Percentiles rank a stretch among this genome's conserved stretches.
Conservation (phyloP, 2,329 filamentous ascomycete genomes). For the Scedosporium minutisporum region DNA sequence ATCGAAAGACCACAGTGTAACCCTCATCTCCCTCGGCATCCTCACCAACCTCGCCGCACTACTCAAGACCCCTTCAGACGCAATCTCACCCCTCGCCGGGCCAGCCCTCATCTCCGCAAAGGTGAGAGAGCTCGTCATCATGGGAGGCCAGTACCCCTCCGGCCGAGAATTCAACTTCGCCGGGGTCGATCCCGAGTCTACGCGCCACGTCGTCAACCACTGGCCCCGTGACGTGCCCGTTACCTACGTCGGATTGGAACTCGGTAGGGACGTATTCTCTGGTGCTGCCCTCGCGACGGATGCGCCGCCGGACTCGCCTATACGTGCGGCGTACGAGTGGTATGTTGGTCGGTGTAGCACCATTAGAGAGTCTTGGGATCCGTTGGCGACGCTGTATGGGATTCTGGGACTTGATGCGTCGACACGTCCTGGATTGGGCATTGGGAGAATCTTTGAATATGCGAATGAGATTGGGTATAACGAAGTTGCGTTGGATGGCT, state of each 20-base stretch:
- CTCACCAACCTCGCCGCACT: constrained; percentile 36
- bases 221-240: constrained; percentile 26
- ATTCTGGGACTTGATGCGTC: constrained; percentile 23
- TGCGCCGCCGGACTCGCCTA: constrained; percentile 22
- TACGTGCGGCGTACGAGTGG: constrained; percentile 28
- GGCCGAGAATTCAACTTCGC: constrained; percentile 41
- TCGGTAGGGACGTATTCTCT: constrained; percentile 30
- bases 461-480: not conserved
- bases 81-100: constrained; percentile 27
- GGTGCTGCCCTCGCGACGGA: constrained; percentile 25
- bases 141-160: constrained; percentile 40
- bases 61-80: constrained; percentile 32
- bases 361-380: constrained; percentile 30
- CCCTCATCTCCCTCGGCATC: constrained; percentile 35
- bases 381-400: constrained; percentile 30
- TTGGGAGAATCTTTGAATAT: not conserved
- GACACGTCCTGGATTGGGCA: not conserved
- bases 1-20: constrained; percentile 30
- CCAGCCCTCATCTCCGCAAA: constrained; percentile 30
- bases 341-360: constrained; percentile 22
- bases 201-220: constrained; percentile 33
- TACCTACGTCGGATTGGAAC: constrained; percentile 32
- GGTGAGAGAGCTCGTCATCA: constrained; percentile 38
- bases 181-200: constrained; percentile 24
- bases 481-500: not conserved